phyloP scores from a whole-genome alignment of 257 asterid species.

The Scutellaria galericulata region DNA sequence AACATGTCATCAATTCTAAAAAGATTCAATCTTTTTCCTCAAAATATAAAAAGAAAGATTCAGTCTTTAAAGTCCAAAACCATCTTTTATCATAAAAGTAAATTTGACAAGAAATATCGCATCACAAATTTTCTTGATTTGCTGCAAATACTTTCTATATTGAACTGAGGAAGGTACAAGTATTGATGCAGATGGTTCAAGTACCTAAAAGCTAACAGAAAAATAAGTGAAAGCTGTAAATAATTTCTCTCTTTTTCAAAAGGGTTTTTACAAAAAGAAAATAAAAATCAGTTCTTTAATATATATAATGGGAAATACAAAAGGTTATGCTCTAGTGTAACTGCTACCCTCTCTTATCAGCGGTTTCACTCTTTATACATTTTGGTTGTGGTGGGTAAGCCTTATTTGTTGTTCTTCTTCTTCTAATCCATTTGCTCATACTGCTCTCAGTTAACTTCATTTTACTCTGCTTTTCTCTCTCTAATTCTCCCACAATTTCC shows the following conservation, averaged over 20 bases:
- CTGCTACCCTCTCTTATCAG: constrained; percentile 58
- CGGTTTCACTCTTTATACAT: constrained; percentile 60
- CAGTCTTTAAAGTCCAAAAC: constrained; percentile 30
- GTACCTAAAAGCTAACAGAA: constrained; percentile 42
- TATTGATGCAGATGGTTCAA: constrained; percentile 42
- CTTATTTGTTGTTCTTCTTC: constrained; percentile 37
- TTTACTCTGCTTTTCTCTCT: constrained; percentile 34
- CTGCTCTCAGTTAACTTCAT: constrained; percentile 34
- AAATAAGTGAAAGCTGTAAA: background rate
- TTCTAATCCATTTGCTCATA: constrained; percentile 28
- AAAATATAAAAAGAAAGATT: constrained; percentile 6
- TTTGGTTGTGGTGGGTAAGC: constrained; percentile 65
- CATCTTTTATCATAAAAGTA: constrained; percentile 31
- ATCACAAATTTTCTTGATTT: constrained; percentile 25
- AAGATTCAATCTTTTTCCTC: constrained; percentile 29
- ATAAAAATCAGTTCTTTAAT: constrained; percentile 11
- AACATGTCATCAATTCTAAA: constrained; percentile 26
- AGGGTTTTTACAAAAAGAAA: background rate
- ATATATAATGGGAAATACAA: constrained; percentile 44
- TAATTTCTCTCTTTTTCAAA: background rate
- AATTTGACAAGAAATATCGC: constrained; percentile 7
- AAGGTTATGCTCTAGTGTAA: constrained; percentile 50
- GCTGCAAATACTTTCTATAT: constrained; percentile 30
- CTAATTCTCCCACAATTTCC: constrained; percentile 19
- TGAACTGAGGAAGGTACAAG: constrained; percentile 35